These are phyloP conservation scores for Talaromyces verruculosus DNA, from an alignment of 2,329 filamentous ascomycete species.

Conservation along the genomic window DNA sequence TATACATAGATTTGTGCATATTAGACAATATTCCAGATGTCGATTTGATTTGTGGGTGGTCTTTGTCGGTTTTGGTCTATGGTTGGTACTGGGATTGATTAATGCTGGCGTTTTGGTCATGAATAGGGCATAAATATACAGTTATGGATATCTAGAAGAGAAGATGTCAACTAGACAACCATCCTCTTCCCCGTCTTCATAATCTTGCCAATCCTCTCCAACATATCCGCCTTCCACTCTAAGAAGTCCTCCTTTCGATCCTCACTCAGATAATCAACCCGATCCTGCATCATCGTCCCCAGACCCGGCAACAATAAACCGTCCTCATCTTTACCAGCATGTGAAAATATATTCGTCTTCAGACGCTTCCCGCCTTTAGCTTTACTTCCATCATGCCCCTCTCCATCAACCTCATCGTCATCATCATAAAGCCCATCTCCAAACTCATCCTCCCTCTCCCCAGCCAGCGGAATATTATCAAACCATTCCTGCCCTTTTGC, in stretches of 20 bases:
- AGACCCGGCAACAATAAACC: constrained; percentile 48
- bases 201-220: constrained; percentile 39
- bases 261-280: constrained; percentile 49
- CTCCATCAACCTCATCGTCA: constrained; percentile 33
- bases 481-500: constrained; percentile 67
- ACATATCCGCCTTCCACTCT: constrained; percentile 46
- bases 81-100: not conserved
- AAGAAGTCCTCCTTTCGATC: constrained; percentile 44
- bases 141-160: not conserved
- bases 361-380: constrained; percentile 27
- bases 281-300: constrained; percentile 53
- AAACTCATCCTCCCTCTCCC: constrained; percentile 37
- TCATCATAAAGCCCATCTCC: constrained; percentile 32
- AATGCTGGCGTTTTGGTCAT: not conserved
- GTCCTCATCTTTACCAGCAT: constrained; percentile 23
- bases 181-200: constrained; percentile 23
- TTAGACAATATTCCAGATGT: not conserved
- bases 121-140: not conserved
- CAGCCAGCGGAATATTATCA: constrained; percentile 51
- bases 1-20: constrained; percentile 6
- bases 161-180: not conserved
- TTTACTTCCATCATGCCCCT: constrained; percentile 24
- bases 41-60: not conserved
- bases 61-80: not conserved
- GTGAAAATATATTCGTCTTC: constrained; percentile 28